Evolutionary conservation across 2,329 filamentous ascomycete species (phyloP).

Genomic region (Dryadomyces quercus-mongolicae): DNA sequence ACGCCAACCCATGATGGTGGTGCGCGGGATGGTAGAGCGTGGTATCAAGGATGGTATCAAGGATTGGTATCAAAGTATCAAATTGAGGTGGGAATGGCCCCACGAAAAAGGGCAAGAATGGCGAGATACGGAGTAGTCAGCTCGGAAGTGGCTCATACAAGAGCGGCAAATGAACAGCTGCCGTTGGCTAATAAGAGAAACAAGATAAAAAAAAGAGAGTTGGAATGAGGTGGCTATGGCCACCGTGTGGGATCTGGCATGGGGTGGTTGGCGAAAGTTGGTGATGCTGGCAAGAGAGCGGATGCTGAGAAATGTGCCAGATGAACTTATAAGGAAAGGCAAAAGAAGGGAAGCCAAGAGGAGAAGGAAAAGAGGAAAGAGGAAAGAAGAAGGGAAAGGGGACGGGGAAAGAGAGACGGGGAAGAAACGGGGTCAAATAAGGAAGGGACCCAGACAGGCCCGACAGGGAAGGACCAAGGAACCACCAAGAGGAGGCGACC

Average conservation of each 20-base stretch:
- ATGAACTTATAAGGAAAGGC: too few relatives aligned
- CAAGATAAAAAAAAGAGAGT: background rate
- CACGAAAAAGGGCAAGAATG: background rate
- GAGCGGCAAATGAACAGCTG: background rate
- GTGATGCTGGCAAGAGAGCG: background rate
- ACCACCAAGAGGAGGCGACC: background rate
- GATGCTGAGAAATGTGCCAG: background rate
- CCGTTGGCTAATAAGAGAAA: background rate
- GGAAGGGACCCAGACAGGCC: background rate
- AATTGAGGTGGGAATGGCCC: background rate
- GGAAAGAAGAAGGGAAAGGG: background rate
- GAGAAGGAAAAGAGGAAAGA: background rate
- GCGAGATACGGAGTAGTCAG: background rate
- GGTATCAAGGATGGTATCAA: too few relatives aligned
- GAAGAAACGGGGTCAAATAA: background rate
- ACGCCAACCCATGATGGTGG: background rate
- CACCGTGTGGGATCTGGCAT: background rate
- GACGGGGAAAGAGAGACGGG: background rate
- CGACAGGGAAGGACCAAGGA: background rate
- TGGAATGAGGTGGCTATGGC: background rate
- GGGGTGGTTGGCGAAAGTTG: background rate
- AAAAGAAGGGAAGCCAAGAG: background rate
- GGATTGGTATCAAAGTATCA: too few relatives aligned
- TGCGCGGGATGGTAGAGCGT: background rate
- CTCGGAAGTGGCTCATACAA: background rate